Base-by-base conservation (phyloP, 805 yeast species). In the Barnettozyma californica region DNA sequence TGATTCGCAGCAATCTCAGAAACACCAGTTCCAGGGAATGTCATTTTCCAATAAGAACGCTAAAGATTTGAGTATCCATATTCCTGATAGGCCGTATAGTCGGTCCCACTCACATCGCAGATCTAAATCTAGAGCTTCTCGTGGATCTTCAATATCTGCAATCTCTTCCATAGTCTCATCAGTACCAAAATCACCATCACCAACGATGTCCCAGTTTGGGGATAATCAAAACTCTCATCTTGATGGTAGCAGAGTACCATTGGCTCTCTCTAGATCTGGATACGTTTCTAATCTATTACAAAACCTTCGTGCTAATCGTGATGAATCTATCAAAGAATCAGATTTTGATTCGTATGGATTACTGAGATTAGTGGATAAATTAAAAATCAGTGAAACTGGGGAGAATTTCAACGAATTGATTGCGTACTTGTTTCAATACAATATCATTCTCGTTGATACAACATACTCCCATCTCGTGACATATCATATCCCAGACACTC, bases 361-460 rank as follows among this genome's bases (percentile, higher is more conserved):
- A 6, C 48, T 71, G 39, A 57, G 75, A 45, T 44, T 70, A 10
- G 68, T 68, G 10, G 75, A 71, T 53, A 53, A 42, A 11, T 53
- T 71, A 16, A 43, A 58, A 41, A 57, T 68, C 3, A 66, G 70
- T 1, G 53, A 51, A 19, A 63, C 63, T 44, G 63, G 62, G 3
- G 54, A 45, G 5, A 52, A 44, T 0, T 70, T 64, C 47, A 41
- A 44, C 13, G 51, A 53, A 10, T 57, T 65, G 10, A 58, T 65
- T 34, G 69, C 69, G 31, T 70, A 61, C 52, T 48, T 71, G 31
- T 70, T 70, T 53, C 65, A 64, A 27, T 51, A 53, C 34, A 51
- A 51, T 7, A 37, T 61, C 2, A 34, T 56, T 1, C 18, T 61
- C 5, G 52, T 60, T 3, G 36, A 45, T 19, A 19, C 14, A 18